Conservation (phyloP, 2,329 filamentous ascomycete species). For the Aureobasidium lini region DNA sequence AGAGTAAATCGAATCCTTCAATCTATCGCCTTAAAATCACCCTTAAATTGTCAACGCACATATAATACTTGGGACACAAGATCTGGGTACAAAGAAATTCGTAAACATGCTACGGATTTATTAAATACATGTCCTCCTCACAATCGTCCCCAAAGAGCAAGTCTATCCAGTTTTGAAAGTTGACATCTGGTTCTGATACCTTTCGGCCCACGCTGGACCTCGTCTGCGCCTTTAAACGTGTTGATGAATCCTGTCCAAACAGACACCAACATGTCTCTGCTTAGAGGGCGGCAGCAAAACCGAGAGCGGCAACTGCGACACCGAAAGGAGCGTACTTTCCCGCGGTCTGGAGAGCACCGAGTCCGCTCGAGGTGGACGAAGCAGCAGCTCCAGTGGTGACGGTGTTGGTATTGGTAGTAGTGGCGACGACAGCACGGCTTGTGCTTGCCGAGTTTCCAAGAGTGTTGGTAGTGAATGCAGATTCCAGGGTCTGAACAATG, state of each 20-base stretch:
- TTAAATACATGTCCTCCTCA: background rate
- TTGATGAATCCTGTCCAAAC: background rate
- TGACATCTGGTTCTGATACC: background rate
- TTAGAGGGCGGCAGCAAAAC: constrained; percentile 3
- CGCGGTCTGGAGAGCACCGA: background rate
- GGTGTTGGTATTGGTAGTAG: background rate
- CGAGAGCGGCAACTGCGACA: constrained; percentile 1
- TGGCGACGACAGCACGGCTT: too few relatives aligned
- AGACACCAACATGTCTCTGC: background rate
- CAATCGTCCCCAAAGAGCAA: background rate
- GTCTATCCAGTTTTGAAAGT: background rate
- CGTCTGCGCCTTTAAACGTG: background rate
- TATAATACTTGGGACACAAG: background rate
- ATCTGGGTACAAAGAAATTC: background rate
- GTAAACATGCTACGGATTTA: background rate
- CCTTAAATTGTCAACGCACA: background rate
- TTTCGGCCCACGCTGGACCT: background rate
- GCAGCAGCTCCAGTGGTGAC: background rate
- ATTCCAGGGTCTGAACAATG: background rate
- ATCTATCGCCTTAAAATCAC: too few relatives aligned
- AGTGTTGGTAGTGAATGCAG: background rate
- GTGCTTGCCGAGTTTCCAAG: background rate
- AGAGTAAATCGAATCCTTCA: too few relatives aligned
- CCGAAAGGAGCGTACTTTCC: background rate
- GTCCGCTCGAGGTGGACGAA: background rate